A percentile compares a stretch with the other conserved stretches of the same genome.
Evolutionary conservation across 129 eudicot species (phyloP).

Genomic region (Heracleum sosnowskyi): DNA sequence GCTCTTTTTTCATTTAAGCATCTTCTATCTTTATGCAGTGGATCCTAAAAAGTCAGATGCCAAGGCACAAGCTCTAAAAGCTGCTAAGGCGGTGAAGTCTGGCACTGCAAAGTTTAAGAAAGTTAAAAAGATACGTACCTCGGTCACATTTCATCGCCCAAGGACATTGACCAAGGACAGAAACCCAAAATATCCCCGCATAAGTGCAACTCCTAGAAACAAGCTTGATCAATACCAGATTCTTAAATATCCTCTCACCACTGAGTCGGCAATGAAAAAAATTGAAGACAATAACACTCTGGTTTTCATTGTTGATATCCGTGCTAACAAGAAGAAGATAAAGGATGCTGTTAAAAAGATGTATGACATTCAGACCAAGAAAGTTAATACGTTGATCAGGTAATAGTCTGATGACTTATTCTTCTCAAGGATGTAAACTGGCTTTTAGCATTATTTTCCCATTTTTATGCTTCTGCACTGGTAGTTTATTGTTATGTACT

Average conservation of each 20-base stretch:
- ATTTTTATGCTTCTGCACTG: not conserved
- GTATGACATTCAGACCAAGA: slow-evolving; percentile 76
- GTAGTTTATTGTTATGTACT: not conserved
- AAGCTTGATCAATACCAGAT: slow-evolving; percentile 64
- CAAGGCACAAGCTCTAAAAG: slow-evolving; percentile 57
- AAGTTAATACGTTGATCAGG: slow-evolving; percentile 70
- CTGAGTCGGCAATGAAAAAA: slow-evolving; percentile 69
- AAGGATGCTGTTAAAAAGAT: slow-evolving; percentile 66
- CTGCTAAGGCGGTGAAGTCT: slow-evolving; percentile 56
- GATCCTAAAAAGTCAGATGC: slow-evolving; percentile 45
- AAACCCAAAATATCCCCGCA: slow-evolving; percentile 62
- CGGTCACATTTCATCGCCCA: slow-evolving; percentile 57
- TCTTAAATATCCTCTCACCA: slow-evolving; percentile 56
- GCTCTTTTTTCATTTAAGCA: not conserved
- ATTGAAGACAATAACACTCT: slow-evolving; percentile 64
- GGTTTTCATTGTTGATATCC: slow-evolving; percentile 67
- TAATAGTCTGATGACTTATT: slow-evolving; percentile 9
- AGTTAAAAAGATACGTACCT: slow-evolving; percentile 57
- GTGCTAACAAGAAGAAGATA: slow-evolving; percentile 66
- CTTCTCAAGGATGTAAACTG: not conserved
- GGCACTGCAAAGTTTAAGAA: slow-evolving; percentile 51
- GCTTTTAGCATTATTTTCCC: not conserved
- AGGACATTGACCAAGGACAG: slow-evolving; percentile 57
- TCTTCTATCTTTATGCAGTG: not conserved
- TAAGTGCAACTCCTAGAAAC: slow-evolving; percentile 66